Percentiles rank a stretch among this genome's conserved stretches.
These are phyloP conservation scores for Didymella lethalis DNA, from an alignment of 2,329 filamentous ascomycete genomes.

Conservation along the genomic window DNA sequence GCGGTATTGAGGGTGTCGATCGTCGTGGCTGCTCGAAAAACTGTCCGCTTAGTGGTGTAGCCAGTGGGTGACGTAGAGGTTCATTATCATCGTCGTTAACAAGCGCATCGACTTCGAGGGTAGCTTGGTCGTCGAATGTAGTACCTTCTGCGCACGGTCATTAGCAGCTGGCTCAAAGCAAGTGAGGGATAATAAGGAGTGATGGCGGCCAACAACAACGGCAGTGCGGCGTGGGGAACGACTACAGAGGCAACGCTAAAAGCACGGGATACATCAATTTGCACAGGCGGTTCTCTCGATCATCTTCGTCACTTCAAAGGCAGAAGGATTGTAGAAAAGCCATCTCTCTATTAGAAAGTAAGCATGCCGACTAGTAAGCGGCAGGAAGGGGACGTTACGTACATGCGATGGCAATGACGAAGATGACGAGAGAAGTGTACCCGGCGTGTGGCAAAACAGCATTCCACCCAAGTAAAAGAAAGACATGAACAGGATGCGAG, in stretches of 20 bases:
- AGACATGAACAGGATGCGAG: slow-evolving; percentile 37
- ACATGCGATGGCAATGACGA: slow-evolving; percentile 56
- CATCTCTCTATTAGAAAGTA: slow-evolving; percentile 55
- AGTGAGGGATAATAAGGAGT: not conserved
- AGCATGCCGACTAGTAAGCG: slow-evolving; percentile 50
- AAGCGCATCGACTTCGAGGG: slow-evolving; percentile 71
- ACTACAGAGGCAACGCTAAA: slow-evolving; percentile 26
- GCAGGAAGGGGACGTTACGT: slow-evolving; percentile 54
- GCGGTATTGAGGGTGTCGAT: slow-evolving; percentile 56
- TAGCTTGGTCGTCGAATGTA: slow-evolving; percentile 67
- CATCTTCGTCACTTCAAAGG: slow-evolving; percentile 53
- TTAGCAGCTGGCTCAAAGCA: slow-evolving; percentile 51
- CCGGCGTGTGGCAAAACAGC: slow-evolving; percentile 47
- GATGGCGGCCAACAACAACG: slow-evolving; percentile 19
- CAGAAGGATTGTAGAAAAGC: slow-evolving; percentile 44
- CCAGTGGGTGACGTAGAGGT: slow-evolving; percentile 42
- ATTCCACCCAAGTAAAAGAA: slow-evolving; percentile 42
- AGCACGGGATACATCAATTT: slow-evolving; percentile 41
- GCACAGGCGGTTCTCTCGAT: slow-evolving; percentile 41
- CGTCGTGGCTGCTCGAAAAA: slow-evolving; percentile 50
- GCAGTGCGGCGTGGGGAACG: slow-evolving; percentile 22
- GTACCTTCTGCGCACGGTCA: slow-evolving; percentile 65
- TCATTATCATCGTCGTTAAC: slow-evolving; percentile 63
- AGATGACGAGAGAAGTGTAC: slow-evolving; percentile 54
- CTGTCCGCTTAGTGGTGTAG: slow-evolving; percentile 32